Conservation (phyloP, 1,284 basidiomycete genomes). For the Tilletia indica region DNA sequence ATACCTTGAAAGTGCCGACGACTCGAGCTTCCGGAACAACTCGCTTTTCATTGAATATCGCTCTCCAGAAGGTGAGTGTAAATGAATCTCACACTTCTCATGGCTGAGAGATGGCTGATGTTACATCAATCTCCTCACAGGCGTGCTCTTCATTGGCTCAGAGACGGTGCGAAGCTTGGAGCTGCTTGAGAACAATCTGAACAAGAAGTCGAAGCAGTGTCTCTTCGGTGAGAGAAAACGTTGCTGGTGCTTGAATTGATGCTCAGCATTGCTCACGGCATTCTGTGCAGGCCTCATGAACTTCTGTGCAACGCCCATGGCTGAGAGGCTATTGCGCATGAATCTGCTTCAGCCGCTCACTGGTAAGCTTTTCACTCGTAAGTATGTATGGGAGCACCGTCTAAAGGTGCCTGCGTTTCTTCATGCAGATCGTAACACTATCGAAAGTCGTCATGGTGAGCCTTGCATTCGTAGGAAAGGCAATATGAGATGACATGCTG, state of each 20-base stretch:
- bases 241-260: no score
- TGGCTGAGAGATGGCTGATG: neutral
- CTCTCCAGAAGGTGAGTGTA: conserved; percentile 63
- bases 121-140: conserved; percentile 16
- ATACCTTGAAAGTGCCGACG: conserved; percentile 5
- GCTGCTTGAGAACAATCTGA: conserved; percentile 61
- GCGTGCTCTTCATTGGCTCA: conserved; percentile 87
- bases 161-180: conserved; percentile 84
- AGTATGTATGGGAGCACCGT: neutral
- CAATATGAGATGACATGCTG: neutral
- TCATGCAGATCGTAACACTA: conserved; percentile 63
- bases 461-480: neutral
- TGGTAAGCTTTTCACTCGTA: conserved; percentile 54
- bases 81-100: neutral
- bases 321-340: conserved; percentile 70
- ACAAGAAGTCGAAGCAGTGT: conserved; percentile 31
- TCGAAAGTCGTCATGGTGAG: conserved; percentile 70
- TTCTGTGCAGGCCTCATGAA: conserved; percentile 62
- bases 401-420: neutral
- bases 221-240: conserved; percentile 29
- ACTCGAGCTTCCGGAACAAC: conserved; percentile 64
- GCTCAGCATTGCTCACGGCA: conserved; percentile 20
- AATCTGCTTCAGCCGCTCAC: conserved; percentile 81
- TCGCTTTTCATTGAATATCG: conserved; percentile 78
- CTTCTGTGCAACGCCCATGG: conserved; percentile 84